phyloP scores from a whole-genome alignment of 192 early-diverging fungal genomes.

The Linnemannia exigua region DNA sequence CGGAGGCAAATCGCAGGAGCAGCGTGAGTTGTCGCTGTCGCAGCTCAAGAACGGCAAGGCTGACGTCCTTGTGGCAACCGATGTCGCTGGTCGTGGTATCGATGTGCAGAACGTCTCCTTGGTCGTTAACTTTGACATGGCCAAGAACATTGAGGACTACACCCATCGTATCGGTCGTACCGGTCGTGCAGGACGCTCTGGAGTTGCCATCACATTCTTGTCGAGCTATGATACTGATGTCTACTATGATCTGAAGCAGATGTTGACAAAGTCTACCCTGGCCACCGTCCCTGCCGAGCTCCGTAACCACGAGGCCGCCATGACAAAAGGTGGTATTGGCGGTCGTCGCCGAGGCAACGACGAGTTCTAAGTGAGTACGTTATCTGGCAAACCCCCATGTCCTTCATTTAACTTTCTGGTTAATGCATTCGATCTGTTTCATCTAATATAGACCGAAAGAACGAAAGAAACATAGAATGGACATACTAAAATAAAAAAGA shows the following conservation, averaged over 20 bases:
- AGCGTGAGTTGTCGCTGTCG: constrained; percentile 90
- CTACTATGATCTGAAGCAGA: constrained; percentile 83
- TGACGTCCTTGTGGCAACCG: constrained; percentile 96
- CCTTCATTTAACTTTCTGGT: not conserved
- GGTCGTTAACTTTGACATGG: constrained; percentile 99
- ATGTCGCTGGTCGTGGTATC: constrained; percentile 99
- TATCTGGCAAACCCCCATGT: not conserved
- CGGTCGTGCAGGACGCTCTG: constrained; percentile 95
- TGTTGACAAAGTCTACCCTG: constrained; percentile 81
- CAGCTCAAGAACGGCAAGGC: constrained; percentile 85
- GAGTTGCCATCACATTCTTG: constrained; percentile 93
- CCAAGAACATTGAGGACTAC: constrained; percentile 98
- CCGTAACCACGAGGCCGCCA: constrained; percentile 86
- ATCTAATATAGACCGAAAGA: not conserved
- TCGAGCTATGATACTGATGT: constrained; percentile 87
- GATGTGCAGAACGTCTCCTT: constrained; percentile 98
- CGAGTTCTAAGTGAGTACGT: constrained; percentile 40
- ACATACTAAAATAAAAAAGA: not conserved
- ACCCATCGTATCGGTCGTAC: constrained; percentile 99
- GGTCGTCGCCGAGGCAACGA: constrained; percentile 69
- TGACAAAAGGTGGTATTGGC: constrained; percentile 78
- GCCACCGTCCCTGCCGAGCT: constrained; percentile 89
- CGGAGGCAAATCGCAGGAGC: constrained; percentile 98
- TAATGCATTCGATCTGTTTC: not conserved
- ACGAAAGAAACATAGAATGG: not conserved